Base-by-base conservation (phyloP, 164 flowering plant species). In the Kingdonia uniflora region DNA sequence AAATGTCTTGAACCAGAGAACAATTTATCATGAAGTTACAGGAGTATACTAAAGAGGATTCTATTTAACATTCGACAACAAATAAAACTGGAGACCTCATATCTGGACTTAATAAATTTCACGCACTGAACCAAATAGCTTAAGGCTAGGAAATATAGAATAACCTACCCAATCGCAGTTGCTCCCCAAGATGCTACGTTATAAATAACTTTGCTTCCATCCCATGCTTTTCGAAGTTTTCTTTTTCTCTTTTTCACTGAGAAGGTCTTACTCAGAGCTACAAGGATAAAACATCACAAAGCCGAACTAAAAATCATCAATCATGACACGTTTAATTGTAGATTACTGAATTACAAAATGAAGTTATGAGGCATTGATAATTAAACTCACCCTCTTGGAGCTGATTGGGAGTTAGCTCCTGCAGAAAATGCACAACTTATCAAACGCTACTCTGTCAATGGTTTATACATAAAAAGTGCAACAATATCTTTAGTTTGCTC, bases 101-200 rank as follows among this genome's bases (percentile, higher is more conserved):
- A 29, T 29, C 35, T 29, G 35, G 35, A n/a, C 35, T 29, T 29
- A 29, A 29, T 3, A 3, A 4, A 29, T 29, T 4, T 29, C 4
- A 8, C 35, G 8, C 8, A 29, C 35, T 3, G 35, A 29, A 29
- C 8, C 8, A 29, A 8, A 29, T 3, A 29, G 35, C 35, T 29
- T 29, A 29, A 8, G 8, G 6, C 4, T 4, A 29, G 8, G 35
- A 3, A 43, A 37, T 12, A 41, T 22, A 25, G 38, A 52, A 26
- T n/a, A 51, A 57, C 80, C 49, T 78, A 91, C 98, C 96, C 98
- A 46, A 91, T 72, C 14, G 92, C 95, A 58, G 98, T 91, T 57
- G 95, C 92, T 8, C 94, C 87, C 98, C 98, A 91, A 15, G 98
- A 91, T 58, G 94, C 98, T 19, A 87, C 88, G 67, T 91, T 85